Conservation (phyloP, 2,329 filamentous ascomycete species). For the Ceratocystiopsis brevicomis region DNA sequence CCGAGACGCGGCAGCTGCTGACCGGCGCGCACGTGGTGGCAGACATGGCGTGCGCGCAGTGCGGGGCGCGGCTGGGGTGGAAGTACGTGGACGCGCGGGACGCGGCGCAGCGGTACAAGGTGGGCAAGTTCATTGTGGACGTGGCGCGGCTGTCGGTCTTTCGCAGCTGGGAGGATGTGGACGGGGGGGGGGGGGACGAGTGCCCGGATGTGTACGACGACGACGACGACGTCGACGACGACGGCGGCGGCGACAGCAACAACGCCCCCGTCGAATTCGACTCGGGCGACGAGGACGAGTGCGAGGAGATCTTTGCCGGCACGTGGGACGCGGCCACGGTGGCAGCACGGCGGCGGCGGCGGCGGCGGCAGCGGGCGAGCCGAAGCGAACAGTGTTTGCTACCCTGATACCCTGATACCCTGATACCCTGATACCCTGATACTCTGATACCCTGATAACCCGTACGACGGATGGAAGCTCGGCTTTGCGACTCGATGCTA, state of each 20-base stretch:
- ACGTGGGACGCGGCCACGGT: slow-evolving; percentile 38
- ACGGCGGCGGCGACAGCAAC: background rate
- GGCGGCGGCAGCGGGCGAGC: too few relatives aligned
- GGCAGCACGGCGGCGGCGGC: slow-evolving; percentile 22
- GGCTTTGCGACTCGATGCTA: too few relatives aligned
- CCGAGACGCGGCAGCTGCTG: slow-evolving; percentile 37
- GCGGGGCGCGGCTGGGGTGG: slow-evolving; percentile 41
- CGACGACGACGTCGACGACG: slow-evolving; percentile 1
- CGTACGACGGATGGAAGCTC: too few relatives aligned
- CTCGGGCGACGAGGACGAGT: slow-evolving; percentile 47
- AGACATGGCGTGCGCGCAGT: slow-evolving; percentile 40
- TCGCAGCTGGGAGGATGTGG: slow-evolving; percentile 33
- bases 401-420: too few relatives aligned
- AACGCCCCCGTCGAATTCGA: slow-evolving; percentile 30
- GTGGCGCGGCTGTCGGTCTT: slow-evolving; percentile 34
- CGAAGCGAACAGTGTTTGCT: too few relatives aligned
- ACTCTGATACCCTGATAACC: too few relatives aligned
- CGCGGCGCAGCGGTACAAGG: slow-evolving; percentile 42
- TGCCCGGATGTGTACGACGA: slow-evolving; percentile 6
- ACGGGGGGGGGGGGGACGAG: background rate
- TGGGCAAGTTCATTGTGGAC: slow-evolving; percentile 51
- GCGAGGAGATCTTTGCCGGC: slow-evolving; percentile 45
- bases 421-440: too few relatives aligned
- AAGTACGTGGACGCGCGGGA: slow-evolving; percentile 48
- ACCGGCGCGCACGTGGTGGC: slow-evolving; percentile 46